Percentiles rank a stretch among this genome's conserved stretches.
Evolutionary conservation across 345 rosid species (phyloP).

Genomic region (Brassica nigra): DNA sequence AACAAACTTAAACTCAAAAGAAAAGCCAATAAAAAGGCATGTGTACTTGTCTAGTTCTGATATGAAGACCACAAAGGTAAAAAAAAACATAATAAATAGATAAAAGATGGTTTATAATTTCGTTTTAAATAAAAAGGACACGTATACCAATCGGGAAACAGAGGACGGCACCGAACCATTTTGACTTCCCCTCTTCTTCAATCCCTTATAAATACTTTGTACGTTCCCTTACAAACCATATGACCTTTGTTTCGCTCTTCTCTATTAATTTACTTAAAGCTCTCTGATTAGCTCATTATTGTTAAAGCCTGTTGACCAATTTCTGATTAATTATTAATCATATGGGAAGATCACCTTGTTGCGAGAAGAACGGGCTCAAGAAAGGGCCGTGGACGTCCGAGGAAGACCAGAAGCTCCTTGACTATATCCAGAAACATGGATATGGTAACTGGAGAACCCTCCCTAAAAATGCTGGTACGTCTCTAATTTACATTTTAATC

Average conservation of each 20-base stretch:
- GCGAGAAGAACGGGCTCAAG: slow-evolving; percentile 76
- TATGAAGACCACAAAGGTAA: not conserved
- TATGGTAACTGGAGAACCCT: slow-evolving; percentile 87
- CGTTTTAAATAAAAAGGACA: slow-evolving; percentile 46
- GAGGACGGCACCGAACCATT: slow-evolving; percentile 92
- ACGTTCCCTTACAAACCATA: slow-evolving; percentile 40
- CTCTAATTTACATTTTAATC: not conserved
- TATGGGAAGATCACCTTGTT: slow-evolving; percentile 88
- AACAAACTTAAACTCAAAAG: not conserved
- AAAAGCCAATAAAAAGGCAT: not conserved
- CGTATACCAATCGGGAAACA: slow-evolving; percentile 49
- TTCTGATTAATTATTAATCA: not conserved
- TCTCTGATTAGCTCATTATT: slow-evolving; percentile 1
- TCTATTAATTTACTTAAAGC: not conserved
- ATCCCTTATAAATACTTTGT: slow-evolving; percentile 50
- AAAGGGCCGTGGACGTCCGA: slow-evolving; percentile 94
- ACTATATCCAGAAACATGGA: slow-evolving; percentile 76
- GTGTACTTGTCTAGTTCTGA: not conserved
- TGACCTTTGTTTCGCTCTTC: slow-evolving; percentile 35
- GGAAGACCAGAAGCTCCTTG: slow-evolving; percentile 71
- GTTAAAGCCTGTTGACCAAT: not conserved
- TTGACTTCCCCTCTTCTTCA: slow-evolving; percentile 52
- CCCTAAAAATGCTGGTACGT: slow-evolving; percentile 82
- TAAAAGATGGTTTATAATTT: not conserved
- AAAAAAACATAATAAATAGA: not conserved